Conservation (phyloP, 441 rosid genomes). For the Gossypium gossypioides region DNA sequence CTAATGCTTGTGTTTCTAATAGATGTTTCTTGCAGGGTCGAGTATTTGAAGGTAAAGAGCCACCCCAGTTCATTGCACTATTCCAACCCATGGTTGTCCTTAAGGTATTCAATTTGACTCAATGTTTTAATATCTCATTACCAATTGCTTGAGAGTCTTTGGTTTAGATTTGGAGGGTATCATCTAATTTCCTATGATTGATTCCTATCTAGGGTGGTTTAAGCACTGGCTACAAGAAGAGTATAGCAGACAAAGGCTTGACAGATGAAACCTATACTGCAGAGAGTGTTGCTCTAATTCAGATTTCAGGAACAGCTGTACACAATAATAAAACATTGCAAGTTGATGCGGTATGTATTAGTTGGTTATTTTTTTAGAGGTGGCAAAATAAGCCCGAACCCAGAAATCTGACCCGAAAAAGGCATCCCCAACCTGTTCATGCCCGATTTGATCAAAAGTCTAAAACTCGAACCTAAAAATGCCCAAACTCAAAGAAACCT, state of each 20-base stretch:
- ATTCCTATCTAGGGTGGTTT: conserved; percentile 65
- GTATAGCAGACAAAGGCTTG: conserved; percentile 47
- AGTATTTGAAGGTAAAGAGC: conserved; percentile 87
- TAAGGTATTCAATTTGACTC: conserved; percentile 46
- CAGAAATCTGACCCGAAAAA: too few species aligned
- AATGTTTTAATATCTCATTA: conserved; percentile 9
- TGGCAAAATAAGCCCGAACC: too few species aligned
- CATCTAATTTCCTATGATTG: conserved; percentile 15
- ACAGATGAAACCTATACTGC: conserved; percentile 67
- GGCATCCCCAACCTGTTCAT: too few species aligned
- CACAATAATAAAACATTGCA: conserved; percentile 70
- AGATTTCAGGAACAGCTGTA: conserved; percentile 65
- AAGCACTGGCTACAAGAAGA: conserved; percentile 75
- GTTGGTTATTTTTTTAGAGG: conserved; percentile 5
- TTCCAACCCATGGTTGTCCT: conserved; percentile 91
- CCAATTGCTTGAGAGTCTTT: neutral
- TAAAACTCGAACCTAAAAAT: too few species aligned
- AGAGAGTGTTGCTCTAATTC: conserved; percentile 70
- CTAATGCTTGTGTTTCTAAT: conserved; percentile 23
- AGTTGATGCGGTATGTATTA: conserved; percentile 71
- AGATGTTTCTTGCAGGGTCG: conserved; percentile 51
- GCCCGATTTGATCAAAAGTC: too few species aligned
- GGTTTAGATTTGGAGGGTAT: conserved; percentile 11
- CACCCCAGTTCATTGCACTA: conserved; percentile 85
- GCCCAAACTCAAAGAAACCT: too few species aligned